phyloP scores from a whole-genome alignment of 2,329 filamentous ascomycete genomes.

The Dendryphion nanum region DNA sequence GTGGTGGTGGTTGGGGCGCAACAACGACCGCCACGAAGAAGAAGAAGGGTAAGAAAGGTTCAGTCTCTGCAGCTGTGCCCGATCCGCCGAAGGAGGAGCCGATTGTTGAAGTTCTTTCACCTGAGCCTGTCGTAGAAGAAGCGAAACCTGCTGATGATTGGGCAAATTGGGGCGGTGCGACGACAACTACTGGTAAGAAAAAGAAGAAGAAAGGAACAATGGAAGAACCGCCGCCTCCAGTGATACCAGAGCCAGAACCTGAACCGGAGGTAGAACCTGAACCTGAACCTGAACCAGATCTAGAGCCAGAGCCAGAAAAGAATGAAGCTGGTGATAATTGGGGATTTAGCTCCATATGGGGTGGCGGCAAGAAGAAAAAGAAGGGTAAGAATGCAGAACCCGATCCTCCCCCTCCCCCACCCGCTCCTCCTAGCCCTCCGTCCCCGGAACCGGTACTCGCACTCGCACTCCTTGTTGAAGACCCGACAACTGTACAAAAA shows the following conservation, averaged over 20 bases:
- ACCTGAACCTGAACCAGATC: slow-evolving; percentile 27
- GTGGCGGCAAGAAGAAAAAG: slow-evolving; percentile 27
- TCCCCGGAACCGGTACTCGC: too few species aligned
- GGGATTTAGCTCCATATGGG: slow-evolving; percentile 40
- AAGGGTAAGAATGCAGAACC: slow-evolving; percentile 34
- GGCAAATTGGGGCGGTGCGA: slow-evolving; percentile 27
- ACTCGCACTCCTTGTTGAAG: slow-evolving; percentile 32
- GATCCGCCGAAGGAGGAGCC: slow-evolving; percentile 9
- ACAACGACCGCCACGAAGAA: slow-evolving; percentile 23
- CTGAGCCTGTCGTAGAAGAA: slow-evolving; percentile 23
- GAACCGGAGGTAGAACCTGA: slow-evolving; percentile 14
- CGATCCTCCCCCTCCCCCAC: slow-evolving; percentile 21
- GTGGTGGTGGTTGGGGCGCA: slow-evolving; percentile 2
- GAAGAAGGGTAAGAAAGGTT: slow-evolving; percentile 24
- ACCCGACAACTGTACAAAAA: slow-evolving; percentile 33
- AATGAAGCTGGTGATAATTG: slow-evolving; percentile 35
- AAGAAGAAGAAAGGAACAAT: slow-evolving; percentile 48
- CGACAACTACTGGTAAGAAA: slow-evolving; percentile 33
- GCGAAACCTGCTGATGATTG: slow-evolving; percentile 30
- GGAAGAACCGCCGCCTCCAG: slow-evolving; percentile 15
- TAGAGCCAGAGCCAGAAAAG: slow-evolving; percentile 29
- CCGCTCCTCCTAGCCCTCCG: slow-evolving; percentile 9
- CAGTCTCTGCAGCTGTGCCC: slow-evolving; percentile 18
- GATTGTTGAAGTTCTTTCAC: slow-evolving; percentile 13
- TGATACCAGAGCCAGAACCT: slow-evolving; percentile 17